Evolutionary conservation across 2,329 filamentous ascomycete species (phyloP).

Genomic region (Xylariaceae sp.): DNA sequence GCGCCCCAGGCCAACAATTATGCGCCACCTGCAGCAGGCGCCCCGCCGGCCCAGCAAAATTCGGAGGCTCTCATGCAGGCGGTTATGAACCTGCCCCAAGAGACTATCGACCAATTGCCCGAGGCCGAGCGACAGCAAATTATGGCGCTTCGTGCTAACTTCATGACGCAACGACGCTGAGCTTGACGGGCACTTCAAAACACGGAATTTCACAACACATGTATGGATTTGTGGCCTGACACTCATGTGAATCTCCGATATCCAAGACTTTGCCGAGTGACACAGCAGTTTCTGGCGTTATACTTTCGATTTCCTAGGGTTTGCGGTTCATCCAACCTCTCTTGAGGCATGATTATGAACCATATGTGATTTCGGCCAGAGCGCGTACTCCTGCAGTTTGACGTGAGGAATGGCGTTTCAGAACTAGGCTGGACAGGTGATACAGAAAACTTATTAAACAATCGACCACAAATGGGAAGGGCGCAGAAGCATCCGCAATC

Average conservation of each 20-base stretch:
- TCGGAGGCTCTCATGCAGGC: conserved; percentile 72
- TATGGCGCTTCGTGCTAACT: conserved; percentile 64
- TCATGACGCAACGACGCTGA: conserved; percentile 32
- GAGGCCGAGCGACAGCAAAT: conserved; percentile 74
- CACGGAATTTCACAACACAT: background rate
- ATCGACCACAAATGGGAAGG: background rate
- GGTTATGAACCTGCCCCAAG: conserved; percentile 72
- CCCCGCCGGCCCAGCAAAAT: conserved; percentile 43
- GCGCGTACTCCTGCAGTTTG: background rate
- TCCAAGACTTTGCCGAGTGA: background rate
- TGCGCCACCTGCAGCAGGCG: conserved; percentile 37
- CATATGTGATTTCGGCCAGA: background rate
- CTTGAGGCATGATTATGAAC: background rate
- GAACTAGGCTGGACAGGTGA: conserved; percentile 1
- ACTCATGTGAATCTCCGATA: background rate
- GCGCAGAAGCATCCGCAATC: background rate
- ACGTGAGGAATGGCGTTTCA: background rate
- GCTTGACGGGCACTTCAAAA: background rate
- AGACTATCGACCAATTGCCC: conserved; percentile 72
- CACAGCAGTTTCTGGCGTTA: background rate
- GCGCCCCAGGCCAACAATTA: conserved; percentile 34
- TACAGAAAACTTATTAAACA: background rate
- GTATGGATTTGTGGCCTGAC: background rate
- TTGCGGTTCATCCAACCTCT: background rate
- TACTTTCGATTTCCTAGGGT: background rate